Conservation (phyloP, 139 green algal genomes). For the Spirogloea muscicola region DNA sequence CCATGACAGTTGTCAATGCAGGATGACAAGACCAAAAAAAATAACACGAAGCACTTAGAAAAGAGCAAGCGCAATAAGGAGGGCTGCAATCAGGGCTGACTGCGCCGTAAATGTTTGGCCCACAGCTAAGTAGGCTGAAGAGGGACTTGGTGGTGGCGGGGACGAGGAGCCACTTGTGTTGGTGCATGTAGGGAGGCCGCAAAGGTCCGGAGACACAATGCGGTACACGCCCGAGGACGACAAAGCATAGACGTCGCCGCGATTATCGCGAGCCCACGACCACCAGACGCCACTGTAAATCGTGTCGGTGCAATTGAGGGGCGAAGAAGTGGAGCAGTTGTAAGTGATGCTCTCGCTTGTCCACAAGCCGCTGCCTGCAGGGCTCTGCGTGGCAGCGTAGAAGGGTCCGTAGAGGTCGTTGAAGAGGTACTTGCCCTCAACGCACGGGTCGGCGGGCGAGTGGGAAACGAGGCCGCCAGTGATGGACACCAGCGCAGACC, state of each 20-base stretch:
- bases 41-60: too few species aligned
- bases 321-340: background rate
- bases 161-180: too few species aligned
- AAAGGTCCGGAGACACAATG: background rate
- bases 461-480: slow-evolving; percentile 18
- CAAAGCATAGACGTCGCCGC: background rate
- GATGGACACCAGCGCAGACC: background rate
- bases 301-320: background rate
- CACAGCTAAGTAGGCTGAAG: too few species aligned
- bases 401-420: slow-evolving; percentile 10
- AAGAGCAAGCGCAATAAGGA: too few species aligned
- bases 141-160: too few species aligned
- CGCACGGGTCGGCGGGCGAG: background rate
- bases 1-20: too few species aligned
- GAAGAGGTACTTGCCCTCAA: slow-evolving; percentile 23
- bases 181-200: slow-evolving; percentile 3
- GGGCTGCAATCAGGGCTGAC: too few species aligned
- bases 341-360: background rate
- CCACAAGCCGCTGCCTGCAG: background rate
- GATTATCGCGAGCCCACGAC: background rate
- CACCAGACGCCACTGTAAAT: background rate
- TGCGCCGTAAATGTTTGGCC: too few species aligned
- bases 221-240: slow-evolving; percentile 3
- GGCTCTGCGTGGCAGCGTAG: background rate
- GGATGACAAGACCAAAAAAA: too few species aligned